Percentiles rank a stretch among this genome's conserved stretches.
Evolutionary conservation across 176 grass and related monocot genomes (phyloP).

Genomic region (Aegilops sharonensis): DNA sequence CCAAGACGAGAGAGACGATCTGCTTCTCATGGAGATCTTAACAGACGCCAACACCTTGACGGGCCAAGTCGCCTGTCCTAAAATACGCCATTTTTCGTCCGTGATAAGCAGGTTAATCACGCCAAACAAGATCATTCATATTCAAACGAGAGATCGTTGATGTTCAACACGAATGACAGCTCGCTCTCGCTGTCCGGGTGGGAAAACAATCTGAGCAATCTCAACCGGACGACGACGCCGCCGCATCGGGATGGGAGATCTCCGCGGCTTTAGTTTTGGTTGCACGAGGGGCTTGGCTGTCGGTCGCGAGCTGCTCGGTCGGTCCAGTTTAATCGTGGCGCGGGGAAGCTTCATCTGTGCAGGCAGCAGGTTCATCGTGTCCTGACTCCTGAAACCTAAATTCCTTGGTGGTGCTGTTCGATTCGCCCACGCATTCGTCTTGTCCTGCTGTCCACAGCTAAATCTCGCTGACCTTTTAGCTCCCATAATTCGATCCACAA

Average conservation of each 20-base stretch:
- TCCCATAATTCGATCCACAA: neutral
- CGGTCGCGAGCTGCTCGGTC: constrained; percentile 15
- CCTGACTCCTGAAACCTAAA: neutral
- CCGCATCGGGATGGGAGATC: constrained; percentile 31
- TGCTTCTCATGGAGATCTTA: constrained; percentile 23
- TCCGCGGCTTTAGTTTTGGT: neutral
- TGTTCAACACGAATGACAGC: constrained; percentile 8
- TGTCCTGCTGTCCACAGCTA: constrained; percentile 27
- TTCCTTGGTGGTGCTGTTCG: neutral
- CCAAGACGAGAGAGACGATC: constrained; percentile 27
- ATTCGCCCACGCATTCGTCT: constrained; percentile 17
- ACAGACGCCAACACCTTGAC: neutral
- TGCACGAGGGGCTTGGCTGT: constrained; percentile 49
- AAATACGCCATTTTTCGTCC: neutral
- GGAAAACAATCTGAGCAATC: constrained; percentile 13
- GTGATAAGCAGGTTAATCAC: constrained; percentile 17
- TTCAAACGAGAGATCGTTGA: constrained; percentile 20
- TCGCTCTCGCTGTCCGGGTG: constrained; percentile 28
- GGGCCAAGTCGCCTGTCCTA: neutral
- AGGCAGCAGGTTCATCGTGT: constrained; percentile 11
- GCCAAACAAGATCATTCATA: constrained; percentile 4
- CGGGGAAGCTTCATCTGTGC: constrained; percentile 22
- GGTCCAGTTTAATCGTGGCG: neutral
- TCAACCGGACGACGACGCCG: neutral
- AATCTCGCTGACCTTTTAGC: neutral